Evolutionary conservation across 1,139 yeast species (phyloP), one percentile per base, ranked within the genome.

Genomic region (Magnusiomyces sp.): DNA sequence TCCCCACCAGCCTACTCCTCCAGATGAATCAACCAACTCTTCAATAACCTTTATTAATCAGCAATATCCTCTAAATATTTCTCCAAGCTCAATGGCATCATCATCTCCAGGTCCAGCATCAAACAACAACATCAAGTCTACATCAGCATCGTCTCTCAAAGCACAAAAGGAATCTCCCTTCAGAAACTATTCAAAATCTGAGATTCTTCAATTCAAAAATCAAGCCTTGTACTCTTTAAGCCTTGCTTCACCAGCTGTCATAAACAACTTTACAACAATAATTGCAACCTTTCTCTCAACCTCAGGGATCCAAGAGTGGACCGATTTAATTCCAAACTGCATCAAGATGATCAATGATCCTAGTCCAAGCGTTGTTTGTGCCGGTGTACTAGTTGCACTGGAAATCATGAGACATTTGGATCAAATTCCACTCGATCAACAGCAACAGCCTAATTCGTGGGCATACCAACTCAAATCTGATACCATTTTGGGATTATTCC

Each of bases 161-260:
- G 17, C 40, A 10, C 43, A 17, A 23, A 23, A 39, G 34, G 47
- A 37, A 11, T 40, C 33, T 17, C 45, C 45, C 6, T 42, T 42
- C 10, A 32, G 13, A 32, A 23, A 29, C 19, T 36, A 43, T 17
- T 19, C 45, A 16, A 19, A 33, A 2, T 40, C 32, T 9, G 45
- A 44, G 23, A 33, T 38, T 16, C 36, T 20, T 5, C 46, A 51
- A 36, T 51, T 51, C 23, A 47, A 48, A 31, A 46, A 45, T 14
- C 49, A 41, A 40, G 27, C 49, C 5, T 42, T 51, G 17, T 51
- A 40, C 16, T 36, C 50, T 1, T 42, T 51, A 3, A 45, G 45
- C 5, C 40, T 46, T 36, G 54, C 50, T 10, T 41, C 54, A 2
- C 49, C 51, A 1, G 50, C 46, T 16, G 54, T 51, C 34, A 41